Base-by-base conservation (phyloP, 139 green algal species). In the Raphidocelis subcapitata region DNA sequence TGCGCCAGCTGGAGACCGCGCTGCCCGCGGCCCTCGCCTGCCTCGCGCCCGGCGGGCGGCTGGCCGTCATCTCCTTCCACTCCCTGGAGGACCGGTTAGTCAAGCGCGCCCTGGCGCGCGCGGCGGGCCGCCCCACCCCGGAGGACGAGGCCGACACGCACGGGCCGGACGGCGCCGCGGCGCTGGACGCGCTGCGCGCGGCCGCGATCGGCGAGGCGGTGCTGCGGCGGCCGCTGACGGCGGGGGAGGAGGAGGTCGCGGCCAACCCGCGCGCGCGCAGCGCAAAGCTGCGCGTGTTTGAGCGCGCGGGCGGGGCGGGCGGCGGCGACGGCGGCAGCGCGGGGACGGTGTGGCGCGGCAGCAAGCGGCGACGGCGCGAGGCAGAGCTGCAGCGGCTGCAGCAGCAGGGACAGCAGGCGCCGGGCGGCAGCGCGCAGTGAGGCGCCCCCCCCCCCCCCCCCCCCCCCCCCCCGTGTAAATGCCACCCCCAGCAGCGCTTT, bases 51-150 rank as follows among this genome's bases (percentile, higher is more conserved):
- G 84, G 62, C 37, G 95, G 95, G 23, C 83, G 92, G 3, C 81
- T 98, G 62, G 92, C 84, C 0, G 81, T 98, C 23, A 98, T 99
- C 76, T 91, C 79, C 36, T 99, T 99, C 74, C 95, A 99, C 80
- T 91, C 76, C 31, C 81, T 98, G 24, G 95, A 99, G 85, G 95
- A 98, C 81, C 62, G 93, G 0, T 83, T 95, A 10, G 92, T 99
- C 5, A 99, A 99, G 83, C 82, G 85, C 49, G 89, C 89, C 21
- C 96, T 98, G 68, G 46, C 83, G 41, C 47, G 61, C 18, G 88
- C 88, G 26, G 85, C 85, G 29, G 88, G 89, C 4, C 65, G 70
- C 49, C 68, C 76, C n/a, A 83, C 79, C 12, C 79, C 74, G 14
- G 81, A 85, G 3, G 14, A 72, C 24, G 79, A 88, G 62, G 41